Evolutionary conservation across 306 rosid species (phyloP), one percentile per base, ranked within the genome.

Genomic region (Quercus parvula): DNA sequence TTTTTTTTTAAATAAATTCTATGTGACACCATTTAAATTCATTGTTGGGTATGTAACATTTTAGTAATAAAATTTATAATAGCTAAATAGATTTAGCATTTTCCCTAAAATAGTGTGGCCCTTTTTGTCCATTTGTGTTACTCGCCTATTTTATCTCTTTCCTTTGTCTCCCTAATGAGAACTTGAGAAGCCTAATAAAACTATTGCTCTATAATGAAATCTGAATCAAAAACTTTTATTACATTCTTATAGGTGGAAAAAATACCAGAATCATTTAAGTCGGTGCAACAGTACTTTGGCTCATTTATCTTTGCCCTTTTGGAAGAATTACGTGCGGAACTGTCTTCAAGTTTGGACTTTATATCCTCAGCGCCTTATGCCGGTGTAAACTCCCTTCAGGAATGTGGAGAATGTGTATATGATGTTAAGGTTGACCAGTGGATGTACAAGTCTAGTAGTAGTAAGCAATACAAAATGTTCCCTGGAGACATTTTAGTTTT

Each of bases 401-500:
- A 80, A 68, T 12, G 46, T 68, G 79, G 73, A 12, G 5, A 49
- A 2, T 67, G 35, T 10, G n/a, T 83, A 15, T 93, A 90, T 71
- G 75, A 77, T 33, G 77, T 90, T 64, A 77, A 24, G 41, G 85
- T 91, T 72, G 75, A 74, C 55, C 70, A 1, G 46, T 93, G 96
- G 96, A 77, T 54, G 70, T 89, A 91, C 62, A 79, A 86, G 73
- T 89, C 59, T 28, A 51, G 73, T 68, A 78, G 92, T 2, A 91
- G 87, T 78, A 92, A 84, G 59, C 75, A 84, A 6, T 88, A 89
- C 85, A 88, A 84, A 83, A 86, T 90, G 62, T 79, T 89, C 77
- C 81, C 81, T 0, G 97, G 97, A n/a, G 96, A 91, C 86, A 69
- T 93, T 66, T 84, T 91, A 55, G 59, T 91, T 73, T 78, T 93